These are phyloP conservation scores for Colletotrichum zoysiae DNA, from an alignment of 2,329 filamentous ascomycete genomes.

Conservation along the genomic window DNA sequence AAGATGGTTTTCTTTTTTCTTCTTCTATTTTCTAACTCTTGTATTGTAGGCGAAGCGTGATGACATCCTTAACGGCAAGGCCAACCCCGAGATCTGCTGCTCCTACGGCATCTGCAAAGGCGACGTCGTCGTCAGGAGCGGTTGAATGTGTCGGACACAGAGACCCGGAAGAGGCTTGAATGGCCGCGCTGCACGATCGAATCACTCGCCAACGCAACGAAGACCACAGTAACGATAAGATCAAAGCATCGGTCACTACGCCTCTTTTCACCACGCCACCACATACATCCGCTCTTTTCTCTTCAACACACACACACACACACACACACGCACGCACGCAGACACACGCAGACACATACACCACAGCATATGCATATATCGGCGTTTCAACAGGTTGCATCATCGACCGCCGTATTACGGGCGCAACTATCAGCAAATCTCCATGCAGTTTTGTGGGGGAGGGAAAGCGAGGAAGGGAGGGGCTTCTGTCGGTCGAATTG, in stretches of 20 bases:
- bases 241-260: not conserved
- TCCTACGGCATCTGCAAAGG: slow-evolving; percentile 66
- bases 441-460: not conserved
- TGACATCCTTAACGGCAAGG: slow-evolving; percentile 61
- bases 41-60: slow-evolving; percentile 52
- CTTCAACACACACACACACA: not conserved
- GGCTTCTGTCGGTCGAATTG: not conserved
- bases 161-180: slow-evolving; percentile 12
- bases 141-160: slow-evolving; percentile 44
- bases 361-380: slow-evolving; percentile 2
- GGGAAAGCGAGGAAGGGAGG: not conserved
- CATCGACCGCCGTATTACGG: not conserved
- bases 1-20: not conserved
- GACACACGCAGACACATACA: not conserved
- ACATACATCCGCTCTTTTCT: not conserved
- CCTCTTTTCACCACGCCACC: not conserved
- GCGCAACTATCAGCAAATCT: not conserved
- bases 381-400: not conserved
- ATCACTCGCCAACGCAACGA: not conserved
- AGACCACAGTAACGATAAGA: not conserved
- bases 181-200: not conserved
- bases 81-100: slow-evolving; percentile 64
- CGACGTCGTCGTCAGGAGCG: slow-evolving; percentile 62
- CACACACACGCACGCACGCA: not conserved
- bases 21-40: slow-evolving; percentile 30